A percentile compares a stretch with the other conserved stretches of the same genome.
Evolutionary conservation across 148 eudicot species (phyloP).

Genomic region (Spergularia marina): DNA sequence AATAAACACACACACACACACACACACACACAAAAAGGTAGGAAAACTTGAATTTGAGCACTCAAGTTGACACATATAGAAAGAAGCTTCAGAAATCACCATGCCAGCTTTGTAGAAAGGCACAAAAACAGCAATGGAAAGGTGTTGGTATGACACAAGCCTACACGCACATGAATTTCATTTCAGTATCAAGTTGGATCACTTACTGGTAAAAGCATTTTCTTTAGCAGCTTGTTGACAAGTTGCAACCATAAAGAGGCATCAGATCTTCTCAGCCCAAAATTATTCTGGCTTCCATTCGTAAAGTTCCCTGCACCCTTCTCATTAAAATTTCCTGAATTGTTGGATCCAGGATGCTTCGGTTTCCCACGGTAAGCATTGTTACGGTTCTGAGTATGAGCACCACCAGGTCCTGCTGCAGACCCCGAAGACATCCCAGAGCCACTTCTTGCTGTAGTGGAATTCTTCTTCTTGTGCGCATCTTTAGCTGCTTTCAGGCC

Average conservation of each 20-base stretch:
- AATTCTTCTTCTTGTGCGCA: constrained; percentile 60
- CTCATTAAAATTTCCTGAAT: constrained; percentile 44
- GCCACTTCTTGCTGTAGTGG: constrained; percentile 41
- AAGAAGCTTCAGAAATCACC: constrained; percentile 4
- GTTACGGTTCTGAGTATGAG: constrained; percentile 56
- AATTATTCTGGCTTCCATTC: constrained; percentile 47
- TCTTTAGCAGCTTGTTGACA: constrained; percentile 75
- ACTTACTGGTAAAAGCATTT: constrained; percentile 85
- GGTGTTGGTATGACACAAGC: neutral
- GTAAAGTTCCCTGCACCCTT: constrained; percentile 43
- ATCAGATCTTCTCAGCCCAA: constrained; percentile 75
- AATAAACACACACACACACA: neutral
- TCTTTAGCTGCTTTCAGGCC: constrained; percentile 89
- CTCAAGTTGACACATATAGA: neutral
- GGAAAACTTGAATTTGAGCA: neutral
- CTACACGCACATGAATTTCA: neutral
- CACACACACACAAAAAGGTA: neutral
- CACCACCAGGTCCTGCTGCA: constrained; percentile 52
- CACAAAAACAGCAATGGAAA: constrained; percentile 17
- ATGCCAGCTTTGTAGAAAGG: neutral
- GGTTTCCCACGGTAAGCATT: constrained; percentile 55
- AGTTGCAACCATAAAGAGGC: constrained; percentile 72
- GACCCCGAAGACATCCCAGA: constrained; percentile 45
- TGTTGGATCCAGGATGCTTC: constrained; percentile 71
- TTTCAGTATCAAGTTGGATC: constrained; percentile 13